Percentiles rank a stretch among this genome's conserved stretches.
These are phyloP conservation scores for Pichia californica DNA, from an alignment of 805 yeast species.

Conservation along the genomic window DNA sequence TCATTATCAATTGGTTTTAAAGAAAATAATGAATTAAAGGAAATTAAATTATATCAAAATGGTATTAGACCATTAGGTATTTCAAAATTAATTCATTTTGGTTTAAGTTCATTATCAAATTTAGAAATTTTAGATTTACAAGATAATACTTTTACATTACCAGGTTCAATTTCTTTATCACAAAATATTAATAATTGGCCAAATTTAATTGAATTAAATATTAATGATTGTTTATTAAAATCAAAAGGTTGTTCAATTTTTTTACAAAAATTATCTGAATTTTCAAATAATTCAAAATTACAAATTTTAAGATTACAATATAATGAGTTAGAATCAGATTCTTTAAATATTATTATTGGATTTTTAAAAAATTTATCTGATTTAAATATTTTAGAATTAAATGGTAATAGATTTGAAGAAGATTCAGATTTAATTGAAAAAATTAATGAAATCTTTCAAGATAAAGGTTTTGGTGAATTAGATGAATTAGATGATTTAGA, in stretches of 20 bases:
- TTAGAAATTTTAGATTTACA: conserved; percentile 77
- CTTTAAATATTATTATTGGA: conserved; percentile 52
- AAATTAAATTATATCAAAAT: conserved; percentile 82
- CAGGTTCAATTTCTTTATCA: conserved; percentile 63
- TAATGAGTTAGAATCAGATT: conserved; percentile 70
- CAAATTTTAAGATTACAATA: conserved; percentile 70
- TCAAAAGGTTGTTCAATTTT: conserved; percentile 63
- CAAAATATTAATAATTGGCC: conserved; percentile 57
- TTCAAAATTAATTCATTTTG: conserved; percentile 62
- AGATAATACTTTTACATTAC: conserved; percentile 85
- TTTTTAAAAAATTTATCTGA: conserved; percentile 52
- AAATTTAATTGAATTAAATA: conserved; percentile 64
- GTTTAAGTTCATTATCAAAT: conserved; percentile 54
- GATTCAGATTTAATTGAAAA: conserved; percentile 65
- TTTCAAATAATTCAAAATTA: conserved; percentile 35
- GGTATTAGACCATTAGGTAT: conserved; percentile 96
- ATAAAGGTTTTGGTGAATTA: conserved; percentile 71
- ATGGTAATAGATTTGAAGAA: conserved; percentile 91
- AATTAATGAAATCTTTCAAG: conserved; percentile 57
- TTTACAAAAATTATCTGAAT: conserved; percentile 38
- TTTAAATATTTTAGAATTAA: conserved; percentile 67
- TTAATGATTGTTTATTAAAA: conserved; percentile 85
- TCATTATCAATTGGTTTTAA: conserved; percentile 80
- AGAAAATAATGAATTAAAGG: conserved; percentile 60
- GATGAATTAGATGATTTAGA: conserved; percentile 95